phyloP scores from a whole-genome alignment of 108 stramenopile species.

The Skeletonema costatum region DNA sequence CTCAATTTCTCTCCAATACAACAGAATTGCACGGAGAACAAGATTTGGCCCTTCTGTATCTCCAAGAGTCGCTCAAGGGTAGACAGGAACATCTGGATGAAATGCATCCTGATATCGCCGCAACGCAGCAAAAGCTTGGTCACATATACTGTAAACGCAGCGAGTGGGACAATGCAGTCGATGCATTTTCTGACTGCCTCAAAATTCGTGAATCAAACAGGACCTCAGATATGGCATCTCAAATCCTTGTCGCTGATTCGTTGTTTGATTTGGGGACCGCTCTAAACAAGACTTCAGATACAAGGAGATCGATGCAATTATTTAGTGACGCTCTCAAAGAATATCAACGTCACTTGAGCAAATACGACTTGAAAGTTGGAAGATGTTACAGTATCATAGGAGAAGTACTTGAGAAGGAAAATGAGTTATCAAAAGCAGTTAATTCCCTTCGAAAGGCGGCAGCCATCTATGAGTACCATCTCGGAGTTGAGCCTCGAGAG shows the following conservation, averaged over 20 bases:
- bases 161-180: constrained; percentile 35
- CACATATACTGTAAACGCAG: constrained; percentile 31
- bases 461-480: constrained; percentile 28
- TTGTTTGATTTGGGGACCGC: constrained; percentile 42
- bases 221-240: constrained; percentile 12
- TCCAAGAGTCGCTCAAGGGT: constrained; percentile 34
- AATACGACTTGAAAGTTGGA: constrained; percentile 39
- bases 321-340: constrained; percentile 45
- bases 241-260: constrained; percentile 43
- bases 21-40: constrained; percentile 23
- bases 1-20: not conserved
- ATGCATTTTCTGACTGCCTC: constrained; percentile 39
- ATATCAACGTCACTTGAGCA: constrained; percentile 33
- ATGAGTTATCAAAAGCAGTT: constrained; percentile 33
- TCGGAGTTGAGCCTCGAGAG: constrained; percentile 34
- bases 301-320: constrained; percentile 31
- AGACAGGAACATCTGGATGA: constrained; percentile 27
- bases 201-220: constrained; percentile 32
- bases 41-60: constrained; percentile 30
- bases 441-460: constrained; percentile 21
- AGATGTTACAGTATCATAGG: constrained; percentile 36
- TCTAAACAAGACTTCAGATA: constrained; percentile 35
- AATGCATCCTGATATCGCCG: constrained; percentile 22
- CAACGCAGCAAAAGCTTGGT: constrained; percentile 32
- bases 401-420: constrained; percentile 39